Evolutionary conservation across 306 rosid genomes (phyloP), one percentile per base, ranked within the genome.

Genomic region (Sindora glabra): DNA sequence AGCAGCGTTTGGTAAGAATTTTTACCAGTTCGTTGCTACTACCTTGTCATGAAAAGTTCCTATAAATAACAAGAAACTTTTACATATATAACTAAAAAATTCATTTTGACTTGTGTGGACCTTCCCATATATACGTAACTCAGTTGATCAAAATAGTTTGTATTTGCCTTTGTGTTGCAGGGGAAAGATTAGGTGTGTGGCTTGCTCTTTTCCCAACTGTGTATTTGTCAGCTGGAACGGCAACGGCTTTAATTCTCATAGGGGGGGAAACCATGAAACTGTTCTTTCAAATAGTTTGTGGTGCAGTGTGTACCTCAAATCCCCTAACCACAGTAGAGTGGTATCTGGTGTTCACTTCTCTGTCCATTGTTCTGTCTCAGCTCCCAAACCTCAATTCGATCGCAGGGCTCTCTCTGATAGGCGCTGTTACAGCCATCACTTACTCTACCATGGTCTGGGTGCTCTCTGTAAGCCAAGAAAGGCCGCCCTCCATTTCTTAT

Each of bases 231-330:
- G 99, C 99, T 1, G 99, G 99, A 78, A 92, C 99, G 5, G 99
- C 95, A 38, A 92, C 99, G 2, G 99, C 99, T 33, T 77, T 92
- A 74, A 92, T 92, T 61, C 94, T 92, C n/a, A 75, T 92, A 0
- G 99, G 99, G 76, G 99, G 99, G 45, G 95, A 89, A 76, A 92
- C 99, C 46, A 92, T 92, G 99, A 92, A 92, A 79, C 83, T 92
- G 17, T 92, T 92, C 74, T 92, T 92, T 61, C 95, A 92, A 66
- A 78, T 92, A 51, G 96, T 92, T 50, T 92, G 99, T 17, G 99
- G 99, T 21, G 94, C 96, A 0, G 68, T 81, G 0, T 92, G 96
- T 65, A 78, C 90, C 37, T 89, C 99, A 8, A 89, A 89, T 75
- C 99, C 95, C 53, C 56, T 89, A 49, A 89, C 99, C 52, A 89